Conservation (phyloP, 2,329 filamentous ascomycete genomes). For the Pseudogymnoascus sp. region DNA sequence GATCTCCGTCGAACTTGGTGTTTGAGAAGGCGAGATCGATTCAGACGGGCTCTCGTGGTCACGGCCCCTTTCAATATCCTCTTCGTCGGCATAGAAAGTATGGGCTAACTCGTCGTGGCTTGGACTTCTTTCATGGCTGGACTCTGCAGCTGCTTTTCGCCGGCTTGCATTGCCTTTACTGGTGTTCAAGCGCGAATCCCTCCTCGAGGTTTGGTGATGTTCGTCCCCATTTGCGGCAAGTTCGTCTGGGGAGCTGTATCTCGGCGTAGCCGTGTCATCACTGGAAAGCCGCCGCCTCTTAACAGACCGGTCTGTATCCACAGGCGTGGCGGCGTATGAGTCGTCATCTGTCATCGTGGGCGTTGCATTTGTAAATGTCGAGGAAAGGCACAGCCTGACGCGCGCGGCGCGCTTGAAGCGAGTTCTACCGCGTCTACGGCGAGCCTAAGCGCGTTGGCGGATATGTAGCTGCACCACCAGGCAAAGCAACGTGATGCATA, state of each 20-base stretch:
- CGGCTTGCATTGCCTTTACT: background rate
- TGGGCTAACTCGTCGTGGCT: slow-evolving; percentile 25
- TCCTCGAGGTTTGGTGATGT: slow-evolving; percentile 29
- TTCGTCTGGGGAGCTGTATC: slow-evolving; percentile 41
- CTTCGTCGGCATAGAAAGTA: slow-evolving; percentile 17
- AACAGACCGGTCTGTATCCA: background rate
- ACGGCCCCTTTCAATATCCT: background rate
- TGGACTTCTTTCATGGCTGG: slow-evolving; percentile 2
- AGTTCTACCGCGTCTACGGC: background rate
- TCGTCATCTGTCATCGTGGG: background rate
- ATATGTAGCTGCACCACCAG: background rate
- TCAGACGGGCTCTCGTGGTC: background rate
- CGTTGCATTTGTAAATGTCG: background rate
- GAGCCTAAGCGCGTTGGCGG: background rate
- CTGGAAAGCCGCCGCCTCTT: slow-evolving; percentile 28
- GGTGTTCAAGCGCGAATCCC: slow-evolving; percentile 26
- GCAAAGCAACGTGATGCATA: slow-evolving; percentile 1
- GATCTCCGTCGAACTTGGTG: slow-evolving; percentile 10
- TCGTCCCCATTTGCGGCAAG: slow-evolving; percentile 21
- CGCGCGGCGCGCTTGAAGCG: background rate
- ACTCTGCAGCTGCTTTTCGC: background rate
- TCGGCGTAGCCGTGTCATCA: slow-evolving; percentile 33
- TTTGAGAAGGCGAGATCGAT: slow-evolving; percentile 18
- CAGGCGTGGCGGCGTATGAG: background rate
- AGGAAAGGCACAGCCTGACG: background rate